These are phyloP conservation scores for Cytospora schulzeri DNA, from an alignment of 2,329 filamentous ascomycete genomes.

Conservation along the genomic window DNA sequence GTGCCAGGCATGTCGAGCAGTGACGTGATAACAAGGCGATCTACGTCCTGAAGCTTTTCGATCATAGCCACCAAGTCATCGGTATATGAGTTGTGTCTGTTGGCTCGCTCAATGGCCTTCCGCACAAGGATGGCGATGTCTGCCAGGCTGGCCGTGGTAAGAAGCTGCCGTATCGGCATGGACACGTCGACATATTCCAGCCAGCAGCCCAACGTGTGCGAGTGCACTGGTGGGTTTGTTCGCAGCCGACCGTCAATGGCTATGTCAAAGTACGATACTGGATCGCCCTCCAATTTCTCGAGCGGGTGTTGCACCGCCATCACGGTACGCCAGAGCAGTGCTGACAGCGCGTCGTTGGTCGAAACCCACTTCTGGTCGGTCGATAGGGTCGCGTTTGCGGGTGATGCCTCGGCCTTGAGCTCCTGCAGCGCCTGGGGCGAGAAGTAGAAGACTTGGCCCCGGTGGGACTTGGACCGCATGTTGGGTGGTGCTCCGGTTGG, in stretches of 20 bases:
- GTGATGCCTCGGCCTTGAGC: constrained; percentile 38
- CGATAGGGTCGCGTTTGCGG: constrained; percentile 33
- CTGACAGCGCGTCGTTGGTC: constrained; percentile 31
- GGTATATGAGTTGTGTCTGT: constrained; percentile 34
- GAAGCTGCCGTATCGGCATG: constrained; percentile 36
- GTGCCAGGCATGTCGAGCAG: constrained; percentile 41
- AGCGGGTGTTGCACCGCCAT: constrained; percentile 24
- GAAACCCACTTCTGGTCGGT: constrained; percentile 35
- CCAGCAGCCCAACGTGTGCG: constrained; percentile 42
- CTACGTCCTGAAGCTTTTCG: constrained; percentile 37
- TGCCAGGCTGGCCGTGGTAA: constrained; percentile 34
- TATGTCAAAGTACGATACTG: constrained; percentile 41
- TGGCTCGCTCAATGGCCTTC: constrained; percentile 36
- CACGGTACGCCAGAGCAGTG: constrained; percentile 23
- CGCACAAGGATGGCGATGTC: constrained; percentile 40
- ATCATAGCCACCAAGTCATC: constrained; percentile 37
- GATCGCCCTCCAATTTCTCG: constrained; percentile 30
- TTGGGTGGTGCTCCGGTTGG: constrained; percentile 32
- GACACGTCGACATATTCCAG: constrained; percentile 40
- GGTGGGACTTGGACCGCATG: constrained; percentile 36
- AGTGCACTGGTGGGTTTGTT: constrained; percentile 39
- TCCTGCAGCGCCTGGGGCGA: constrained; percentile 34
- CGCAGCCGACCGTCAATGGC: constrained; percentile 42
- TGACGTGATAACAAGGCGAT: constrained; percentile 37
- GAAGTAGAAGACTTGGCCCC: constrained; percentile 39